Evolutionary conservation across 2,329 filamentous ascomycete species (phyloP).

Genomic region (Verticillium isaacii): DNA sequence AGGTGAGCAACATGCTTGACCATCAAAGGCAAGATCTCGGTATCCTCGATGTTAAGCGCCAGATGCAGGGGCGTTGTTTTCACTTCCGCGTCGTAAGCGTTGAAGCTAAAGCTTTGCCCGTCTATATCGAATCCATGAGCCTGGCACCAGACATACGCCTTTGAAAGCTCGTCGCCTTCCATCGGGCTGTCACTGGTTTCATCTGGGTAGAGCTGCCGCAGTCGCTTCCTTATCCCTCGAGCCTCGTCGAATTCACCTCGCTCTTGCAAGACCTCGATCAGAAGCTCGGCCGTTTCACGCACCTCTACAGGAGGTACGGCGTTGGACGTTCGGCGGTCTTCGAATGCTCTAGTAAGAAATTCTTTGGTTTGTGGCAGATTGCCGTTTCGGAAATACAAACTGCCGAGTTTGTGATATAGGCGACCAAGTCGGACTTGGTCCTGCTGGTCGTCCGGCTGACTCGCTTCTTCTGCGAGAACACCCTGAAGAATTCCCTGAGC

Average conservation of each 20-base stretch:
- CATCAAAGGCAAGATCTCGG: conserved; percentile 20
- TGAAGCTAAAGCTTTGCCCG: conserved; percentile 17
- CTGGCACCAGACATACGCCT: conserved; percentile 20
- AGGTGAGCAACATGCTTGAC: conserved; percentile 14
- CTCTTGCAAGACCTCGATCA: conserved; percentile 16
- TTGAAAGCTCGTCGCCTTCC: conserved; percentile 7
- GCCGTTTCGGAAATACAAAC: conserved; percentile 14
- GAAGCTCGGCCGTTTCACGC: conserved; percentile 17
- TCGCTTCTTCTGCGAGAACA: conserved; percentile 14
- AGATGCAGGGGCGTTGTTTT: conserved; percentile 19
- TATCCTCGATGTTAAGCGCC: conserved; percentile 16
- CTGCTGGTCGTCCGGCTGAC: conserved; percentile 10
- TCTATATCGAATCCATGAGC: conserved; percentile 20
- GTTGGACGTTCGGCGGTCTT: conserved; percentile 13
- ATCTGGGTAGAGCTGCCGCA: conserved; percentile 10
- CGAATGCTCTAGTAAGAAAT: conserved; percentile 17
- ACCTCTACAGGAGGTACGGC: conserved; percentile 12
- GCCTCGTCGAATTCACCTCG: conserved; percentile 20
- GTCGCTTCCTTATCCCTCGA: conserved; percentile 18
- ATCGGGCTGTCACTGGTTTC: conserved; percentile 4
- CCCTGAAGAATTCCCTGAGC: conserved; percentile 14
- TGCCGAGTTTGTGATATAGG: conserved; percentile 22
- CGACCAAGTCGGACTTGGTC: conserved; percentile 9
- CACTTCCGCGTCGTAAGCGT: conserved; percentile 13
- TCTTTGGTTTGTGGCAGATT: conserved; percentile 14